Evolutionary conservation across 1,139 yeast genomes (phyloP).

Genomic region (Sugiyamaella grinbergsii): DNA sequence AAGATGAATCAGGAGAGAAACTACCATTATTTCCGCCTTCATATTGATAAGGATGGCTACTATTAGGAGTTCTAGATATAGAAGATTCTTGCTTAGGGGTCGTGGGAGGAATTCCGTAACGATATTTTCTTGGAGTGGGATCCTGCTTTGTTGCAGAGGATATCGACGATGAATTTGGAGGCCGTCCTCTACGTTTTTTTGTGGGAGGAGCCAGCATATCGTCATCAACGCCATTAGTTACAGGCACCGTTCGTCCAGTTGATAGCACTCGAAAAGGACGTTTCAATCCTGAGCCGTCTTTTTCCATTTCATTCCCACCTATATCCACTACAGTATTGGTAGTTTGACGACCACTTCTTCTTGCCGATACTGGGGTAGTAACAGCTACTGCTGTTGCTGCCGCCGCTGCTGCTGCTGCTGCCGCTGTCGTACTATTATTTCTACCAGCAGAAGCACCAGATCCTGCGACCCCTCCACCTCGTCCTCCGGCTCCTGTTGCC

Average conservation of each 20-base stretch:
- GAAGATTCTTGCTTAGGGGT: constrained; percentile 22
- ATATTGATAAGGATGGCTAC: constrained; percentile 2
- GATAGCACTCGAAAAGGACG: constrained; percentile 10
- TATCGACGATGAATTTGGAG: constrained; percentile 9
- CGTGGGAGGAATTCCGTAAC: constrained; percentile 16
- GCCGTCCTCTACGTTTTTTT: constrained; percentile 15
- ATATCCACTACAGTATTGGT: constrained; percentile 14
- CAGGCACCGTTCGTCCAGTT: not conserved
- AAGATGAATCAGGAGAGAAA: constrained; percentile 36
- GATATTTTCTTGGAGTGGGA: constrained; percentile 10
- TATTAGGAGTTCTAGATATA: constrained; percentile 15
- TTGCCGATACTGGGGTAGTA: not conserved
- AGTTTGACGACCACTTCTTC: constrained; percentile 8
- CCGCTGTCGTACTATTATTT: not conserved
- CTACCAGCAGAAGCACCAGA: constrained; percentile 5
- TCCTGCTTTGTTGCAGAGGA: constrained; percentile 2
- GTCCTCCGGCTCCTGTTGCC: constrained; percentile 11
- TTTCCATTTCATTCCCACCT: constrained; percentile 1
- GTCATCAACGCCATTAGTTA: not conserved
- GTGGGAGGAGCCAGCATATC: constrained; percentile 13
- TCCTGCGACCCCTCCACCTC: constrained; percentile 7
- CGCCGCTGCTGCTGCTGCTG: not conserved
- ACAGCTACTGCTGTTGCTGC: not conserved
- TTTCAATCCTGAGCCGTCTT: not conserved
- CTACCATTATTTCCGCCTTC: constrained; percentile 21